These are phyloP conservation scores for Phaffomyces opuntiae DNA, from an alignment of 805 yeast genomes.

Conservation along the genomic window DNA sequence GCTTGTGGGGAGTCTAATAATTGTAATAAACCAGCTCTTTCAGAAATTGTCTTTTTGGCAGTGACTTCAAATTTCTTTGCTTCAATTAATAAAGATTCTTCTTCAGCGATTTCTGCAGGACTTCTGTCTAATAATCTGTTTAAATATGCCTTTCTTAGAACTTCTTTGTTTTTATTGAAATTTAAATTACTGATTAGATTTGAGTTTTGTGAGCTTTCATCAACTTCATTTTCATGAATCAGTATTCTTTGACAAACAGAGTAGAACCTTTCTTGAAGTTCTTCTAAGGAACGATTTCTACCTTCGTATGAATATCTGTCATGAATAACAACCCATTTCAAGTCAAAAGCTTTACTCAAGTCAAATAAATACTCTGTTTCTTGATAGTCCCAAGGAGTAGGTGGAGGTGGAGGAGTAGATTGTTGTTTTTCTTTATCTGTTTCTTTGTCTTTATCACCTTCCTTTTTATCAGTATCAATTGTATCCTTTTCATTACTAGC, in stretches of 20 bases:
- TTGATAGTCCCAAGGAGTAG: conserved; percentile 55
- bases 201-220: conserved; percentile 37
- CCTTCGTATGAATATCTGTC: conserved; percentile 43
- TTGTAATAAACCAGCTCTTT: conserved; percentile 71
- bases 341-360: conserved; percentile 45
- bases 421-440: conserved; percentile 10
- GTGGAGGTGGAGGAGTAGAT: conserved; percentile 14
- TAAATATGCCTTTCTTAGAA: conserved; percentile 74
- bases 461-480: too few relatives aligned
- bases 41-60: conserved; percentile 80
- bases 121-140: conserved; percentile 71
- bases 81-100: conserved; percentile 87
- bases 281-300: conserved; percentile 54
- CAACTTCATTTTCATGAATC: conserved; percentile 32
- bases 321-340: conserved; percentile 57
- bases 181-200: conserved; percentile 57
- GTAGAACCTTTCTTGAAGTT: conserved; percentile 77
- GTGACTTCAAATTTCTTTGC: conserved; percentile 88
- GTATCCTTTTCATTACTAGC: neutral
- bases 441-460: too few relatives aligned
- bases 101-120: conserved; percentile 97
- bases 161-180: conserved; percentile 65
- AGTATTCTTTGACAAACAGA: conserved; percentile 53
- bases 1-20: conserved; percentile 82
- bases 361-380: conserved; percentile 80